A percentile compares a stretch with the other conserved stretches of the same genome.
These are phyloP conservation scores for Lactarius sp. DNA, from an alignment of 768 basidiomycete genomes.

Conservation along the genomic window DNA sequence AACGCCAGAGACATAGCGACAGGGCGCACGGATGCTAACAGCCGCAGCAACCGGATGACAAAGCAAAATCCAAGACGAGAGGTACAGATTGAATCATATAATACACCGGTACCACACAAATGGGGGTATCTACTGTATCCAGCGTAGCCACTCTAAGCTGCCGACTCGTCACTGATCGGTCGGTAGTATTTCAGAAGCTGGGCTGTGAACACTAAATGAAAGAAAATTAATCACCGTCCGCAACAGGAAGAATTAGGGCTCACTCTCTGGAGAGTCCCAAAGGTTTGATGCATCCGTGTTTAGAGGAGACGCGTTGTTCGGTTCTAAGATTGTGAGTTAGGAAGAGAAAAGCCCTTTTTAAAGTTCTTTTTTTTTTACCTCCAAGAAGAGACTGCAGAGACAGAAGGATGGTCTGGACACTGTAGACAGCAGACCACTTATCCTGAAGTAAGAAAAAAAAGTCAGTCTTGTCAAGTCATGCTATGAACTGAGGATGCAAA, in stretches of 20 bases:
- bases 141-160: constrained; percentile 29
- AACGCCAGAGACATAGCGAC: not conserved
- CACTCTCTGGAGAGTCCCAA: constrained; percentile 71
- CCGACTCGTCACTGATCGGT: constrained; percentile 37
- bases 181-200: constrained; percentile 73
- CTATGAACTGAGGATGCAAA: constrained; percentile 28
- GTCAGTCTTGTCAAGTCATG: constrained; percentile 6
- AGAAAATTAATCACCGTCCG: constrained; percentile 9
- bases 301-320: constrained; percentile 88
- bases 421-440: constrained; percentile 92
- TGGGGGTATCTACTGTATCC: constrained; percentile 10
- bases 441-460: constrained; percentile 43
- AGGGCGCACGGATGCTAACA: not conserved
- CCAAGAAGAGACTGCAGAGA: constrained; percentile 86
- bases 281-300: constrained; percentile 81
- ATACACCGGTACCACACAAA: not conserved
- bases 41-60: constrained; percentile 18
- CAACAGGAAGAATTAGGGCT: constrained; percentile 18
- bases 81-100: constrained; percentile 5
- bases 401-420: constrained; percentile 83
- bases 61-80: constrained; percentile 9
- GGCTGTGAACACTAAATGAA: constrained; percentile 43
- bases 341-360: not conserved
- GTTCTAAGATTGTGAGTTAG: constrained; percentile 48
- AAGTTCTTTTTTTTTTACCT: constrained; percentile 47